Percentiles rank a stretch among this genome's conserved stretches.
phyloP scores from a whole-genome alignment of 495 filamentous ascomycete genomes.

The Oidiodendron maius region DNA sequence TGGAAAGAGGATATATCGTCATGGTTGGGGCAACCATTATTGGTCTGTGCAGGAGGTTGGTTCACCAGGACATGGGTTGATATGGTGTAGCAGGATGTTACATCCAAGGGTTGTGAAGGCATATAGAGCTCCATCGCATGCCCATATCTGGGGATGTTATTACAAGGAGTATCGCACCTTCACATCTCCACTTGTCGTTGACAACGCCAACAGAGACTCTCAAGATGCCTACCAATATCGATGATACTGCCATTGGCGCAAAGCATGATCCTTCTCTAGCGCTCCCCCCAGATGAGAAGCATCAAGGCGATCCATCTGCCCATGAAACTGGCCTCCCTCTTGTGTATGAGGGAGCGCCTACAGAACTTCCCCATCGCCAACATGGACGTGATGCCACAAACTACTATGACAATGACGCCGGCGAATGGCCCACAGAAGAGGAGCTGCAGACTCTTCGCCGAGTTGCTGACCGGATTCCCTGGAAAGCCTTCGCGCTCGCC shows the following conservation, averaged over 20 bases:
- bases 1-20: no score
- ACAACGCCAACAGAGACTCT: neutral
- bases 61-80: no score
- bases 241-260: conserved; percentile 17
- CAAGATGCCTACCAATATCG: conserved; percentile 16
- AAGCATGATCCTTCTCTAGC: conserved; percentile 17
- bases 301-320: neutral
- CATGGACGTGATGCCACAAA: no score
- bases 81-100: no score
- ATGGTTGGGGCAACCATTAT: no score
- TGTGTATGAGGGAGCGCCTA: no score
- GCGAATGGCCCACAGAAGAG: conserved; percentile 46
- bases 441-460: conserved; percentile 57
- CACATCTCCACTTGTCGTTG: neutral
- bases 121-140: no score
- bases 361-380: no score
- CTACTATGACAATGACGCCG: conserved; percentile 5
- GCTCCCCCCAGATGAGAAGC: neutral
- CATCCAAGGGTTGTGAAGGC: no score
- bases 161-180: no score
- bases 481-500: conserved; percentile 60
- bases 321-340: neutral
- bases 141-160: no score
- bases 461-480: conserved; percentile 59
- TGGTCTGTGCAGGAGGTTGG: no score